Conservation (phyloP, 495 filamentous ascomycete species). For the Penicillium robsamsonii region DNA sequence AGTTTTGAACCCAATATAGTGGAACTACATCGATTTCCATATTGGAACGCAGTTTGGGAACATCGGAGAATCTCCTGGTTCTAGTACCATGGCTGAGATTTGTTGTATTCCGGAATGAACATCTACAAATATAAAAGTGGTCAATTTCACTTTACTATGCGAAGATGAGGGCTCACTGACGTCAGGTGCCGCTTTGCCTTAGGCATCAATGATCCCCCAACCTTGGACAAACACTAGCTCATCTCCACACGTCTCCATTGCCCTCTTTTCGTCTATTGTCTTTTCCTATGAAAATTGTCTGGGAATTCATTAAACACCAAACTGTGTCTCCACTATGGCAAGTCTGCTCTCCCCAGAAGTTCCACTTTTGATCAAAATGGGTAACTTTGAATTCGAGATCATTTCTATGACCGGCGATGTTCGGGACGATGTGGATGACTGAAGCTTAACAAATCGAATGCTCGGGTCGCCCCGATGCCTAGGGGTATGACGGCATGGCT, state of each 20-base stretch:
- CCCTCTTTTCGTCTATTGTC: neutral
- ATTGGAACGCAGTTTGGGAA: neutral
- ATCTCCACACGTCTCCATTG: neutral
- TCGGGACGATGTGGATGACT: neutral
- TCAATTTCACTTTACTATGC: neutral
- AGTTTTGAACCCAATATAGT: neutral
- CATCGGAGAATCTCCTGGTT: no score
- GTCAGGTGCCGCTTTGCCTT: slow-evolving; percentile 24
- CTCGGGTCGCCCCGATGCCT: slow-evolving; percentile 21
- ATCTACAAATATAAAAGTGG: neutral
- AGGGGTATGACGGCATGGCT: slow-evolving; percentile 24
- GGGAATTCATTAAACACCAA: neutral
- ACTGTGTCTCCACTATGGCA: neutral
- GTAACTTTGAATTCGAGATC: neutral
- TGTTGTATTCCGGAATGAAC: no score
- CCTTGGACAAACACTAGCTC: neutral
- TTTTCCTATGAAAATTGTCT: neutral
- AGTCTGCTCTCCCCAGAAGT: neutral
- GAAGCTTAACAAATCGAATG: slow-evolving; percentile 3
- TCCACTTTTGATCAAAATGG: slow-evolving; percentile 2
- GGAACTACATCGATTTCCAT: neutral
- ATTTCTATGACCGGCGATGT: neutral
- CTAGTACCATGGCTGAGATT: neutral
- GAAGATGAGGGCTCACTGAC: slow-evolving; percentile 18
- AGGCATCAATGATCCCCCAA: slow-evolving; percentile 6